Base-by-base conservation (phyloP, 345 rosid species). In the Camelina neglecta region DNA sequence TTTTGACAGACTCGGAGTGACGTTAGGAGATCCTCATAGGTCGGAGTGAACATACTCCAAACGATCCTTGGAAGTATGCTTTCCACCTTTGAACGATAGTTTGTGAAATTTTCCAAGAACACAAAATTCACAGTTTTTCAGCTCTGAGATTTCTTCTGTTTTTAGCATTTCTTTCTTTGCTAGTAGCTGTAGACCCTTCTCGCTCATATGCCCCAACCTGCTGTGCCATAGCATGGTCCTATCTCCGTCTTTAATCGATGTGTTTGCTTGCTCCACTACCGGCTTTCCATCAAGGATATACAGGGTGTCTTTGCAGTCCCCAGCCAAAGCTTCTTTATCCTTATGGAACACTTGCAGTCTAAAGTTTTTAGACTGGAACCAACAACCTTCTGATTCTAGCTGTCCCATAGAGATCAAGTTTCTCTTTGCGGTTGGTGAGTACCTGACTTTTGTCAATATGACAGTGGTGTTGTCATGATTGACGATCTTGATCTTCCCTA, bases 341-440 rank as follows among this genome's bases (percentile, higher is more conserved):
- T 13, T 13, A 4, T 15, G 1, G 0, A 33, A 16, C 0, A 66
- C 31, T 35, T 20, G n/a, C 0, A 50, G 0, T 1, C 7, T 33
- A 11, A 18, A 50, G 4, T 35, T 11, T 13, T 2, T 50, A 0
- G 31, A 48, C 1, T 33, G 11, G 35, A 49, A 66, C 71, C 33
- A 66, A 11, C 71, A 66, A 0, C 71, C 71, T 0, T 11, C 18
- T 2, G 44, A 8, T 4, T 62, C 18, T 3, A 66, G 4, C 0
- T 66, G 47, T 6, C 71, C 71, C 11, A 66, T 2, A 6, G 71
- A 66, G 4, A 66, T 66, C 7, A 66, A 5, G 8, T 66, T 66
- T 0, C 59, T 49, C 7, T 42, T 33, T 2, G 23, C 26, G 4
- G 60, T 56, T 0, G 11, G 0, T 7, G 60, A 56, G 3, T 29